Conservation (phyloP, 2,329 filamentous ascomycete species). For the Cladophialophora exuberans region DNA sequence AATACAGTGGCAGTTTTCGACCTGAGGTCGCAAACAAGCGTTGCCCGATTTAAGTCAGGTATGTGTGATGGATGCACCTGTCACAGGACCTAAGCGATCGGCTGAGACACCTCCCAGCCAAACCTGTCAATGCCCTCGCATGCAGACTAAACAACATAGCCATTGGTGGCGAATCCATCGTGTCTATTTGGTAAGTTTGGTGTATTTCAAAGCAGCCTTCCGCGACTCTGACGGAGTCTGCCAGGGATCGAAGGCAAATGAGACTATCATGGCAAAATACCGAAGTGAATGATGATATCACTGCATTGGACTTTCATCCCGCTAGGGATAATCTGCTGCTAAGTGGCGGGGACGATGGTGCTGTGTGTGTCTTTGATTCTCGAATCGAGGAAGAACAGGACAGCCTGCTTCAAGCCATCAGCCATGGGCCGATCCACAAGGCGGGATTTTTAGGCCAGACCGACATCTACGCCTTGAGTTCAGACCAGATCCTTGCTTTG, state of each 20-base stretch:
- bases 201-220: not conserved
- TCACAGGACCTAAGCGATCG: not conserved
- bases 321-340: conserved; percentile 57
- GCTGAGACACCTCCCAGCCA: conserved; percentile 13
- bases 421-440: conserved; percentile 65
- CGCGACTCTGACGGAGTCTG: not conserved
- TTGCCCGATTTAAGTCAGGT: conserved; percentile 28
- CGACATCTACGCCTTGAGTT: conserved; percentile 62
- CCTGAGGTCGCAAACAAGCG: conserved; percentile 20
- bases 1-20: conserved; percentile 31
- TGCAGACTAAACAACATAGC: conserved; percentile 27
- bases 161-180: conserved; percentile 30
- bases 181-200: conserved; percentile 31
- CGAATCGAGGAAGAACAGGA: conserved; percentile 63
- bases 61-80: not conserved
- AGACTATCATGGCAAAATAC: conserved; percentile 35
- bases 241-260: conserved; percentile 44
- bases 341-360: conserved; percentile 65
- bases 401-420: conserved; percentile 64
- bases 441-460: conserved; percentile 60
- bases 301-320: conserved; percentile 59
- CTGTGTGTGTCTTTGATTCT: conserved; percentile 65
- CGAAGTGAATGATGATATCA: conserved; percentile 63
- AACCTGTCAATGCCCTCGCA: conserved; percentile 30
- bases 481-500: conserved; percentile 64